Base-by-base conservation (phyloP, 2,329 filamentous ascomycete genomes). In the Arthrobotrys sinensis region DNA sequence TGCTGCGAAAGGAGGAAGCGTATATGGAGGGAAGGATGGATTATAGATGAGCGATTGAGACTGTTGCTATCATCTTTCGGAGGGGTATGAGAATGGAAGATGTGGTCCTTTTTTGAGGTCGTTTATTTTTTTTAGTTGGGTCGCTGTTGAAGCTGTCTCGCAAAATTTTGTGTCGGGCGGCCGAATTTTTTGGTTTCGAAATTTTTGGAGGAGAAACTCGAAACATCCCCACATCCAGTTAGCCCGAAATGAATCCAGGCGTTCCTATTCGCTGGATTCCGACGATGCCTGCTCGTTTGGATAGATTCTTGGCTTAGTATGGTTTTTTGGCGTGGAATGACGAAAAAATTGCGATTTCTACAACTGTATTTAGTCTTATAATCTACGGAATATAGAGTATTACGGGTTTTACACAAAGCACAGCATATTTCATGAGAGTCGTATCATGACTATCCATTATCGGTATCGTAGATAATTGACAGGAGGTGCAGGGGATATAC, bases 391-490 rank as follows among this genome's bases (percentile, higher is more conserved):
- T 53, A n/a, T 34, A 16, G 14, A 34, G 16, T 3, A 28, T 50
- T 53, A 53, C 12, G 16, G 28, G 7, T 53, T 4, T 16, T 34
- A 53, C 34, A 38, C 52, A 28, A 40, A 45, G 43, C 38, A 73
- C n/a, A 36, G 52, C 24, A 46, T 63, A 48, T 73, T 60, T 73
- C 69, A 65, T 73, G 69, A 73, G 69, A 64, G 70, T 71, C 60
- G 57, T 65, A 77, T 77, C 73, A 66, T 71, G 73, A 77, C 46
- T 67, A 71, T 77, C 73, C 73, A 71, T 77, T 71, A 77, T 66
- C 57, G 60, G 57, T 71, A 71, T 77, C 43, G 57, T 70, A 65
- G 73, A 77, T 71, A 71, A 66, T 66, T 71, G 66, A 77, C 73
- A 71, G 65, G 66, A 71, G 28, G 69, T 57, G 48, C 24, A 60